Conservation (phyloP, 129 eudicot genomes). For the Flaveria robusta region DNA sequence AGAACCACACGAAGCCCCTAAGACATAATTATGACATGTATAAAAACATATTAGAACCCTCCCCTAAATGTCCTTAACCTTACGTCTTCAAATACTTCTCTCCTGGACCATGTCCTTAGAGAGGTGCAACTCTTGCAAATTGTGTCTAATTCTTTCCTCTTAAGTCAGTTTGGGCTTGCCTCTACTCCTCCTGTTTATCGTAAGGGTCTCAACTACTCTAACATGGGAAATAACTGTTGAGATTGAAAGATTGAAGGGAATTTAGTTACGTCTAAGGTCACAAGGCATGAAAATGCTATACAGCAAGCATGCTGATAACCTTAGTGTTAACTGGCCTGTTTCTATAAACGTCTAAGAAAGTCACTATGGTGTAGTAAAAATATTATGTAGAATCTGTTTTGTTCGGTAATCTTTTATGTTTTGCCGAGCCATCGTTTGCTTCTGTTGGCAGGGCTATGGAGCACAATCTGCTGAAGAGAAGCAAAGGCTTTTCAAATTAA, state of each 20-base stretch:
- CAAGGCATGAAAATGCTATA: background rate
- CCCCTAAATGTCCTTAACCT: no score
- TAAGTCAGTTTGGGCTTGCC: no score
- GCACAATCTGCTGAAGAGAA: slow-evolving; percentile 98
- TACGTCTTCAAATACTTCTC: no score
- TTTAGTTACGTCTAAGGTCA: background rate
- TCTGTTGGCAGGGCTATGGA: slow-evolving; percentile 78
- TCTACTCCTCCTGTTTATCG: no score
- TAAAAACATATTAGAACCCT: no score
- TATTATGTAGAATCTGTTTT: background rate
- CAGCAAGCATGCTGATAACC: background rate
- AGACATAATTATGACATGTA: no score
- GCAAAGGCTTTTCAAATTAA: slow-evolving; percentile 82
- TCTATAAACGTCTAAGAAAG: background rate
- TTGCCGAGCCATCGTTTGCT: slow-evolving; percentile 26
- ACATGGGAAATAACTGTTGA: no score
- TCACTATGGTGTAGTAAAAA: background rate
- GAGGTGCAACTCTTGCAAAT: no score
- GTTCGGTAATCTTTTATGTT: slow-evolving; percentile 8
- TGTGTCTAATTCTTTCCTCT: no score
- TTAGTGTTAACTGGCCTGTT: background rate
- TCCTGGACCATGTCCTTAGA: no score
- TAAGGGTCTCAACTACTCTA: no score
- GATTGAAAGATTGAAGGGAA: background rate
- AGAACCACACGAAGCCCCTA: no score